Base-by-base conservation (phyloP, 2,329 filamentous ascomycete species). In the Hymenoscyphus linearis region DNA sequence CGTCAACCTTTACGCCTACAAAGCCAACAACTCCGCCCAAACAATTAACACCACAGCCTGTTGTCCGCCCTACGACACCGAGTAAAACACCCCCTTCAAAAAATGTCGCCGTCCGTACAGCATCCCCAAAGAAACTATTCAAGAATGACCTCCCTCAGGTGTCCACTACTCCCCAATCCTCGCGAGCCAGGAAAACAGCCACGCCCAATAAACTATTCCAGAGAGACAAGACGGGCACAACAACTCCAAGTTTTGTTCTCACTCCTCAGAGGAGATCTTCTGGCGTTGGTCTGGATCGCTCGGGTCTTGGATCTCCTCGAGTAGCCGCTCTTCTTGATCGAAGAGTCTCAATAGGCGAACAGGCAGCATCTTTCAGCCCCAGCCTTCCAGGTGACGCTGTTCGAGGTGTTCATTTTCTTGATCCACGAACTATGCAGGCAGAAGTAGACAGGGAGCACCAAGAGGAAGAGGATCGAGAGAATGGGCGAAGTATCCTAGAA, bases 271-370 rank as follows among this genome's bases (percentile, higher is more conserved):
- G 73, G 37, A 80, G 79, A 52, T 82, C 87, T 16, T 88, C 87
- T 14, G 88, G 88, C 0, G 71, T 92, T 63, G 88, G 89, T 25
- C 83, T 85, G 64, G 89, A 91, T 68, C 84, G 83, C 65, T 77
- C 82, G 64, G 90, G 89, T 0, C 80, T 93, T 59, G 90, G 90
- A 6, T 93, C 90, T 0, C 90, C 90, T 4, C 85, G 84, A 58
- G 83, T 93, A 59, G 81, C 88, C 25, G 87, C 85, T 31, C 79
- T 92, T 35, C 81, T 93, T 36, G 88, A 90, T 65, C 84, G 86
- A 36, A 83, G 90, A 55, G 81, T 79, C 53, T 92, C 89, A 1
- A 87, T 93, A 62, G 84, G 87, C 25, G 86, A 93, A 50, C 78
- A 82, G 25, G 83, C 87, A 1, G 77, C 78, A 14, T 76, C 81